phyloP scores from a whole-genome alignment of 1,139 yeast species.

The Kodamaea derodonti region DNA sequence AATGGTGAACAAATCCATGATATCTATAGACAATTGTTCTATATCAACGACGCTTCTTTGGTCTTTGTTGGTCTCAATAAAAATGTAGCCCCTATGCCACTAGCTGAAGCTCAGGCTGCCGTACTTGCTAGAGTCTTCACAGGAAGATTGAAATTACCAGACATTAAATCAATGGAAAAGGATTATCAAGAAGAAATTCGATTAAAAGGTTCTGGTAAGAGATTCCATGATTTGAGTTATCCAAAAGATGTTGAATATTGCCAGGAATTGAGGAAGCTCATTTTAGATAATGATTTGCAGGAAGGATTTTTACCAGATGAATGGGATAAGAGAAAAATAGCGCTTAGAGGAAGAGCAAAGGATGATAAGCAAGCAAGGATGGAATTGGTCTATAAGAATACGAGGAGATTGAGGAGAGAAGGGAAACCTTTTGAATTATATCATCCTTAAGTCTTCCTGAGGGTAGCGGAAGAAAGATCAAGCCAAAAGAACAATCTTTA shows the following conservation, averaged over 20 bases:
- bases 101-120: constrained; percentile 45
- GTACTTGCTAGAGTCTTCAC: constrained; percentile 39
- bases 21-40: constrained; percentile 42
- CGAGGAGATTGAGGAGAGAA: constrained; percentile 15
- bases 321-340: constrained; percentile 22
- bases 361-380: constrained; percentile 19
- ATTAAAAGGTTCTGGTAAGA: constrained; percentile 21
- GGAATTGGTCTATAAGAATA: constrained; percentile 17
- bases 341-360: constrained; percentile 16
- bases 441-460: neutral
- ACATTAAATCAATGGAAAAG: constrained; percentile 25
- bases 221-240: constrained; percentile 25
- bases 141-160: constrained; percentile 38
- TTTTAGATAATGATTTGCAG: constrained; percentile 14
- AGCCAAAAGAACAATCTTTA: too few species aligned
- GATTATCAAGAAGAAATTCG: constrained; percentile 18
- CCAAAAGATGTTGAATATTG: constrained; percentile 33
- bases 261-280: constrained; percentile 17
- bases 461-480: too few species aligned
- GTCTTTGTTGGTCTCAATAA: constrained; percentile 36
- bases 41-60: constrained; percentile 42
- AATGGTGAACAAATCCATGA: constrained; percentile 31
- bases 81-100: constrained; percentile 44
- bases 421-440: constrained; percentile 13
- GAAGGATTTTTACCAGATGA: constrained; percentile 23